Percentiles rank a stretch among this genome's conserved stretches.
These are phyloP conservation scores for Dentipellis sp. DNA, from an alignment of 768 basidiomycete genomes.

Conservation along the genomic window DNA sequence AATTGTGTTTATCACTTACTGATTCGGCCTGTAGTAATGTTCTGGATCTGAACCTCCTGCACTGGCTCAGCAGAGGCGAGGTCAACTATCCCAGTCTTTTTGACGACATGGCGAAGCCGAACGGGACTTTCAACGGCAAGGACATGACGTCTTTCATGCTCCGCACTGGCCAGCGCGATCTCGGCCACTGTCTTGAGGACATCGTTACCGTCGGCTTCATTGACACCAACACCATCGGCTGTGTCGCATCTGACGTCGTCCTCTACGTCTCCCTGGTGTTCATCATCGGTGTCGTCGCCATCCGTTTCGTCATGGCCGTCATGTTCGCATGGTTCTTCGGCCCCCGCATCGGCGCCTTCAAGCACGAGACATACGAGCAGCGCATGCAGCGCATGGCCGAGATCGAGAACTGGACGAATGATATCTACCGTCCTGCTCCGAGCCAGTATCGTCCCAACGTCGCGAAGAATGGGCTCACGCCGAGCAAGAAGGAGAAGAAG, in stretches of 20 bases:
- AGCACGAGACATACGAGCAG: slow-evolving; percentile 85
- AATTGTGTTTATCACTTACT: slow-evolving; percentile 8
- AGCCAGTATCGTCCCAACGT: slow-evolving; percentile 87
- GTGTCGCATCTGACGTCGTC: slow-evolving; percentile 90
- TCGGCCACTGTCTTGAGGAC: slow-evolving; percentile 82
- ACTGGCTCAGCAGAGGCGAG: slow-evolving; percentile 75
- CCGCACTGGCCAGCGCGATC: slow-evolving; percentile 54
- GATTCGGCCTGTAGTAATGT: slow-evolving; percentile 44
- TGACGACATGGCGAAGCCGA: slow-evolving; percentile 59
- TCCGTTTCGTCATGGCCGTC: slow-evolving; percentile 95
- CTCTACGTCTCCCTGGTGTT: slow-evolving; percentile 93
- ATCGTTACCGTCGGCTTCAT: slow-evolving; percentile 86
- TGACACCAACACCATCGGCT: slow-evolving; percentile 90
- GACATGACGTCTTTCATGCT: slow-evolving; percentile 85
- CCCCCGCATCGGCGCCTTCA: slow-evolving; percentile 92
- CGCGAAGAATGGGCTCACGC: slow-evolving; percentile 48
- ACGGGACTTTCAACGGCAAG: slow-evolving; percentile 68
- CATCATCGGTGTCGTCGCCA: slow-evolving; percentile 93
- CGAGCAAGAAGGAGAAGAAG: slow-evolving; percentile 42
- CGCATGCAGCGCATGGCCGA: slow-evolving; percentile 82
- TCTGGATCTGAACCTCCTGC: slow-evolving; percentile 79
- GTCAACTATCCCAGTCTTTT: slow-evolving; percentile 81
- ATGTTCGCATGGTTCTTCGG: slow-evolving; percentile 97
- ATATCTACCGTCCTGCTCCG: slow-evolving; percentile 92
- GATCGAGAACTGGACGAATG: slow-evolving; percentile 94